A percentile compares a stretch with the other conserved stretches of the same genome.
These are phyloP conservation scores for Chalciporus sphaerocephalus DNA, from an alignment of 768 basidiomycete species.

Conservation along the genomic window DNA sequence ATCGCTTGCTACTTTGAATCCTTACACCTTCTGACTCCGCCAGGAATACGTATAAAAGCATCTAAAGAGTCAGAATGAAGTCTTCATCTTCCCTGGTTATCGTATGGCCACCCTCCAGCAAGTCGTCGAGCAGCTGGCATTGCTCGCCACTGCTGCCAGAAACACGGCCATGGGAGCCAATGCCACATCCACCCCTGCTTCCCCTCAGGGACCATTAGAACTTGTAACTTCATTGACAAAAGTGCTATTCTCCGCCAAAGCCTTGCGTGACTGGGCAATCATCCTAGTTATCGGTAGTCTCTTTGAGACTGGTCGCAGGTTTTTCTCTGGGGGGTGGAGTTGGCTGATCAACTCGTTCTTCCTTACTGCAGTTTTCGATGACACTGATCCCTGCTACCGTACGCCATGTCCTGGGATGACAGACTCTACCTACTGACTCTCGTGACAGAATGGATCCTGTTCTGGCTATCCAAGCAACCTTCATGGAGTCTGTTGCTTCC, in stretches of 20 bases:
- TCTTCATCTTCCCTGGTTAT: not conserved
- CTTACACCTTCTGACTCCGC: not conserved
- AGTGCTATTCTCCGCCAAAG: slow-evolving; percentile 49
- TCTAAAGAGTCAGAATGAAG: not conserved
- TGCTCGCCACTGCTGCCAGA: slow-evolving; percentile 18
- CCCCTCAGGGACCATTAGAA: slow-evolving; percentile 18
- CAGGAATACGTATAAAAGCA: slow-evolving; percentile 12
- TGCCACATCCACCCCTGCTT: slow-evolving; percentile 7
- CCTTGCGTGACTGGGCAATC: slow-evolving; percentile 60
- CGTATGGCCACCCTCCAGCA: slow-evolving; percentile 28
- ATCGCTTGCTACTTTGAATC: too few relatives aligned
- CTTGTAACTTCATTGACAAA: slow-evolving; percentile 36
- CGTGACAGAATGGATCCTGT: slow-evolving; percentile 60
- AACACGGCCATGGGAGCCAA: slow-evolving; percentile 13
- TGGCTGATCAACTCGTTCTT: slow-evolving; percentile 50
- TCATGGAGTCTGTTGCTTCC: slow-evolving; percentile 47
- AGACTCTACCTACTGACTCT: not conserved
- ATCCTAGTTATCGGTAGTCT: slow-evolving; percentile 58
- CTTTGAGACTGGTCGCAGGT: slow-evolving; percentile 55
- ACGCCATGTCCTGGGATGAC: slow-evolving; percentile 17
- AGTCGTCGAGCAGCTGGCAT: slow-evolving; percentile 27
- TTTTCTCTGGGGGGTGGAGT: slow-evolving; percentile 40
- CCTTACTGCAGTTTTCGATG: slow-evolving; percentile 58
- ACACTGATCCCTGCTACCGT: slow-evolving; percentile 57
- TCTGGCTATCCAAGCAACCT: slow-evolving; percentile 61